Percentiles rank a stretch among this genome's conserved stretches.
These are phyloP conservation scores for Colletotrichum sidae DNA, from an alignment of 2,329 filamentous ascomycete species.

Conservation along the genomic window DNA sequence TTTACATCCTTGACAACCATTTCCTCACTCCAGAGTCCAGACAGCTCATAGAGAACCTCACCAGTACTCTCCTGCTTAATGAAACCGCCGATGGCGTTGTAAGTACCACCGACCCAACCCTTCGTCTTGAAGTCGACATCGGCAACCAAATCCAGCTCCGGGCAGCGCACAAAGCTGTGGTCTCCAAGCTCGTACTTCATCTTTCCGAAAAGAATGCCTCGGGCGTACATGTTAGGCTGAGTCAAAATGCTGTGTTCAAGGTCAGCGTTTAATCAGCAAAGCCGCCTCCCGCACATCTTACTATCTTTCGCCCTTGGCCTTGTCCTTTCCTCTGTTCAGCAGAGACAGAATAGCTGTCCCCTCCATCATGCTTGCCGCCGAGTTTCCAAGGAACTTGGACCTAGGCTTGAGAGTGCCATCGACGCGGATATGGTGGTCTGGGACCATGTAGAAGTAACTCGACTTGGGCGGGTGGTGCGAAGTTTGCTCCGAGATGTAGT, in stretches of 20 bases:
- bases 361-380: constrained; percentile 98
- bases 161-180: constrained; percentile 92
- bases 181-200: constrained; percentile 99
- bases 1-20: constrained; percentile 90
- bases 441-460: constrained; percentile 98
- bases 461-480: constrained; percentile 99
- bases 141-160: constrained; percentile 85
- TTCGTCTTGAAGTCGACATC: constrained; percentile 99
- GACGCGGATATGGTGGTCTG: constrained; percentile 92
- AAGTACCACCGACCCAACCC: constrained; percentile 95
- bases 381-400: constrained; percentile 96
- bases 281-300: constrained; percentile 58
- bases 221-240: constrained; percentile 98
- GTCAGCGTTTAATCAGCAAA: constrained; percentile 33
- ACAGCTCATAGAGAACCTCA: constrained; percentile 90
- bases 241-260: constrained; percentile 78
- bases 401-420: constrained; percentile 95
- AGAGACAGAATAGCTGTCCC: constrained; percentile 89
- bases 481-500: constrained; percentile 97
- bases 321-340: constrained; percentile 78
- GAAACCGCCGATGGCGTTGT: constrained; percentile 92
- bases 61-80: constrained; percentile 91
- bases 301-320: constrained; percentile 84
- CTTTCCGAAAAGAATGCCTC: constrained; percentile 96
- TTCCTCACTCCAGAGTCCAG: constrained; percentile 92